These are phyloP conservation scores for Pistacia vera DNA, from an alignment of 345 rosid species.

Conservation along the genomic window DNA sequence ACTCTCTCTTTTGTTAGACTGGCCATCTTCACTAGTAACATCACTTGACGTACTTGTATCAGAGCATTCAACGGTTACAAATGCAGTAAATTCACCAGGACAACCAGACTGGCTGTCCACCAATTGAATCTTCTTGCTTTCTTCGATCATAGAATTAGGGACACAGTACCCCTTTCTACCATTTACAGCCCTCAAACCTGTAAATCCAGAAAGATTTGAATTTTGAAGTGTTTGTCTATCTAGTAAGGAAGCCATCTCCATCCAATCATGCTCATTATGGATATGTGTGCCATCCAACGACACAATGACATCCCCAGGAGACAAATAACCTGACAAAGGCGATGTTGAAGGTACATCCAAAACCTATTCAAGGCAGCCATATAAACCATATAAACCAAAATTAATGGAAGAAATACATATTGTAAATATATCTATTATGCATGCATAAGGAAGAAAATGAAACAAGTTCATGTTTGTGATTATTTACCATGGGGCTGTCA, in stretches of 20 bases:
- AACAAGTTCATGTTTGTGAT: not conserved
- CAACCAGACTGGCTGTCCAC: constrained; percentile 48
- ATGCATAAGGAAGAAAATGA: not conserved
- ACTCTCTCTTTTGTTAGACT: constrained; percentile 24
- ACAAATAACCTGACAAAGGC: constrained; percentile 71
- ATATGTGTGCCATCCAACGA: constrained; percentile 68
- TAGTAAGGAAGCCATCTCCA: constrained; percentile 42
- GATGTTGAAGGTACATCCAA: constrained; percentile 65
- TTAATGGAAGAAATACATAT: not conserved
- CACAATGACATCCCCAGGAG: constrained; percentile 71
- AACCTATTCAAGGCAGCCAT: constrained; percentile 47
- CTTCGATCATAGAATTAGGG: constrained; percentile 50
- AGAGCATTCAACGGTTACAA: constrained; percentile 47
- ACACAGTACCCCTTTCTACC: constrained; percentile 77
- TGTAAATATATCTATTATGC: not conserved
- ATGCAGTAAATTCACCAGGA: constrained; percentile 55
- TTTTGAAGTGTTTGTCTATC: constrained; percentile 39
- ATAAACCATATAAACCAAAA: not conserved
- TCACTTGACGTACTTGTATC: constrained; percentile 19
- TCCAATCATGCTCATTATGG: constrained; percentile 66
- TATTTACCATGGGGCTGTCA: constrained; percentile 54
- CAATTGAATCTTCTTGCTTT: constrained; percentile 37
- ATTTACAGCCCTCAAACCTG: constrained; percentile 29
- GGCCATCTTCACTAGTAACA: constrained; percentile 21
- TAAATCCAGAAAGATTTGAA: constrained; percentile 37